These are phyloP conservation scores for Fomitopsis betulina DNA, from an alignment of 1,284 basidiomycete species.

Conservation along the genomic window DNA sequence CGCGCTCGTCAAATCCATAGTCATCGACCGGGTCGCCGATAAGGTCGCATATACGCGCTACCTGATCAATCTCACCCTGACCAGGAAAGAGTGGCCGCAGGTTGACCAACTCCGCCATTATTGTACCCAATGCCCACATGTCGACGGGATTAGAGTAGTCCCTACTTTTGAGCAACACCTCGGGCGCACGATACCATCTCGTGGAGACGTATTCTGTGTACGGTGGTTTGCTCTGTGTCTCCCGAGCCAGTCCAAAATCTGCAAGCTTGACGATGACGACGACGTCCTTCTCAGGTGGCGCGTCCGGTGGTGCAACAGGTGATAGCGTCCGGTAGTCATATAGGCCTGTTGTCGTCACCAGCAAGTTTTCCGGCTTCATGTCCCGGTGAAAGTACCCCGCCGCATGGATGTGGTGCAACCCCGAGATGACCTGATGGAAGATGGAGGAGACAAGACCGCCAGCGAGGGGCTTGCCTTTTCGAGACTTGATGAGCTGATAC, in stretches of 20 bases:
- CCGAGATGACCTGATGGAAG: conserved; percentile 88
- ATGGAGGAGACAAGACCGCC: conserved; percentile 94
- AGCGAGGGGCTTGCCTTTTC: conserved; percentile 91
- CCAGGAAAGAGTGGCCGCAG: conserved; percentile 98
- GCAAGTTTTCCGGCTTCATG: conserved; percentile 99
- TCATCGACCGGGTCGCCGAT: conserved; percentile 89
- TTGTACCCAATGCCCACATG: conserved; percentile 99
- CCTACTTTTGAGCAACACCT: conserved; percentile 87
- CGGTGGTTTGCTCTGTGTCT: conserved; percentile 85
- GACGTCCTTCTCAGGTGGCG: conserved; percentile 85
- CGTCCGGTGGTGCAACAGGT: conserved; percentile 50
- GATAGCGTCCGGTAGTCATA: conserved; percentile 88
- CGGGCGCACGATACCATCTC: conserved; percentile 98
- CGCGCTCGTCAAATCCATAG: conserved; percentile 75
- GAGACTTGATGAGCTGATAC: conserved; percentile 97
- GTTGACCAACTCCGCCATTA: conserved; percentile 95
- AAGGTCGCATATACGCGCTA: conserved; percentile 84
- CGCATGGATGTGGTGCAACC: conserved; percentile 90
- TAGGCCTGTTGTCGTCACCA: conserved; percentile 98
- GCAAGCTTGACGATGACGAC: conserved; percentile 97
- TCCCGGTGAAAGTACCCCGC: conserved; percentile 98
- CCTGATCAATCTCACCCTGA: conserved; percentile 92
- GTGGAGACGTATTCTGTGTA: conserved; percentile 99
- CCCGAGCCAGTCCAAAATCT: conserved; percentile 95
- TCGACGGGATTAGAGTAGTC: conserved; percentile 97